Evolutionary conservation across 2,329 filamentous ascomycete genomes (phyloP), one percentile per base, ranked within the genome.

Genomic region (Alternaria infectoria): DNA sequence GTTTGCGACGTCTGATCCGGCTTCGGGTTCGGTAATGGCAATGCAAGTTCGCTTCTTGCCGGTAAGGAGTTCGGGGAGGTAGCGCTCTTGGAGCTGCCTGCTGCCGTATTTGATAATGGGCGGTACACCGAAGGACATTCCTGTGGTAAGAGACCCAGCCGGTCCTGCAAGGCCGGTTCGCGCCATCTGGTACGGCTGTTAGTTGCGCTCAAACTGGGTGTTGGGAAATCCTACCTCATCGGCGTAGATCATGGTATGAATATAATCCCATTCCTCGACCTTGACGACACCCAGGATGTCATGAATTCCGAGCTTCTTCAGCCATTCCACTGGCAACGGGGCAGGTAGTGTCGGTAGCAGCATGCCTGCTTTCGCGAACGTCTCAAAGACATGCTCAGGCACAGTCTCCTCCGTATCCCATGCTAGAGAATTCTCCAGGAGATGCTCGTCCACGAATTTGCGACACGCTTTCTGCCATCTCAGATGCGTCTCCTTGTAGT

Each of bases 11-110:
- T 93, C 91, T 56, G 86, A 89, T 0, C 91, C 91, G 0, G 90
- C 90, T 56, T 88, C 88, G 0, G 91, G 91, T 75, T 94, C 91
- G 0, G 91, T 94, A 70, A 94, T 93, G 10, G 91, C 91, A 68
- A 94, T 93, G 72, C 91, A 93, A 13, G 84, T 84, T 45, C 91
- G 83, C 79, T 89, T 92, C 74, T 84, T 85, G 7, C 90, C 89
- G 0, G 85, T 86, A 12, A 93, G 81, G 1, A 93, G 82, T 54
- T 91, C 89, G 0, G 91, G 90, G 8, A 93, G 81, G 92, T 90
- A 89, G 10, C 85, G 83, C 67, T 90, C 87, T 77, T 92, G 89
- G 25, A 93, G 80, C 68, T 86, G 77, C 57, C 80, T 77, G 71
- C 82, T 86, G 10, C 88, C 91, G 74, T 89, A 93, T 73, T 92